Evolutionary conservation across 148 eudicot species (phyloP).

Genomic region (Mesembryanthemum crystallinum): DNA sequence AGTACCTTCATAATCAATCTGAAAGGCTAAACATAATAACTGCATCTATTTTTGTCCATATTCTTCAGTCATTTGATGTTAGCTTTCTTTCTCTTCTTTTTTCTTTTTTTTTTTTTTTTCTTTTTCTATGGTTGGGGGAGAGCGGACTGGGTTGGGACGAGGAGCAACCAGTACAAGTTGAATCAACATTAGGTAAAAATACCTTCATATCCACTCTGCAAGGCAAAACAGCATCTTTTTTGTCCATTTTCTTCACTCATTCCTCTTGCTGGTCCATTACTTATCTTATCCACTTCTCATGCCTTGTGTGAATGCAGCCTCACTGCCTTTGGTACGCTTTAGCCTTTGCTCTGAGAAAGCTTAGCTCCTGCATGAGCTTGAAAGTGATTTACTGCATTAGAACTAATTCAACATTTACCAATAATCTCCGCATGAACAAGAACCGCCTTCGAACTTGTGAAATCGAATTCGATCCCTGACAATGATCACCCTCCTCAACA

Average conservation of each 20-base stretch:
- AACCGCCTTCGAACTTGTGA: constrained; percentile 59
- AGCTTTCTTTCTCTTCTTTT: too few species aligned
- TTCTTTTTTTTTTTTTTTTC: too few species aligned
- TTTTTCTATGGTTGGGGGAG: too few species aligned
- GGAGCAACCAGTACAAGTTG: background rate
- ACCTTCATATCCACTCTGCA: background rate
- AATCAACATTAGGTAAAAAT: background rate
- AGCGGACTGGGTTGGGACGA: background rate
- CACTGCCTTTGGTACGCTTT: background rate
- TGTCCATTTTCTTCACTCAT: background rate
- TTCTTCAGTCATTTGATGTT: background rate
- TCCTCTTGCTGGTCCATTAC: background rate
- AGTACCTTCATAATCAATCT: background rate
- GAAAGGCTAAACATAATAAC: background rate
- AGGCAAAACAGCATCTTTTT: background rate
- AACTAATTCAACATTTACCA: constrained; percentile 37
- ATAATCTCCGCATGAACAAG: constrained; percentile 66
- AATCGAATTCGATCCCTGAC: constrained; percentile 70
- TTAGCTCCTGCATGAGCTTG: background rate
- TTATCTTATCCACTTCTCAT: background rate
- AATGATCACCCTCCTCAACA: constrained; percentile 56
- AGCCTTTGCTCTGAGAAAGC: background rate
- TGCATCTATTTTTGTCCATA: background rate
- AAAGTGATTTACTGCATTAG: constrained; percentile 3
- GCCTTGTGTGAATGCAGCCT: background rate